phyloP scores from a whole-genome alignment of 2,329 filamentous ascomycete species.

The Volutella citrinella region DNA sequence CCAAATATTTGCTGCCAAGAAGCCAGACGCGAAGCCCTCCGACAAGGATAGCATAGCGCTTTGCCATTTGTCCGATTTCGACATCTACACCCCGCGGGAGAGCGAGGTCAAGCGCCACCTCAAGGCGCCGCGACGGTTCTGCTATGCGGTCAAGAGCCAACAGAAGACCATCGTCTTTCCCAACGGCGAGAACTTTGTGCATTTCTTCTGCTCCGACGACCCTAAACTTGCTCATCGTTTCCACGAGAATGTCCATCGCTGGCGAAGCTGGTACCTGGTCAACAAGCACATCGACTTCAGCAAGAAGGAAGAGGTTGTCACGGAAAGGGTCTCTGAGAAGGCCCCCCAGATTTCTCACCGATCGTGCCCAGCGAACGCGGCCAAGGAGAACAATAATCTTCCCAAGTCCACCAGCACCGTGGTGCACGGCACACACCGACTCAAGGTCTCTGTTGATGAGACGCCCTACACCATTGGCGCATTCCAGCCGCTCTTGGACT shows the following conservation, averaged over 20 bases:
- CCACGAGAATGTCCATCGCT: conserved; percentile 68
- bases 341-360: conserved; percentile 9
- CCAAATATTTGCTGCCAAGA: conserved; percentile 71
- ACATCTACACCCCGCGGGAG: conserved; percentile 77
- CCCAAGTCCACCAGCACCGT: conserved; percentile 35
- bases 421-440: conserved; percentile 26
- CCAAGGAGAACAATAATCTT: conserved; percentile 34
- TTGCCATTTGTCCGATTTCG: conserved; percentile 88
- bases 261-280: conserved; percentile 91
- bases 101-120: conserved; percentile 67
- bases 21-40: conserved; percentile 51
- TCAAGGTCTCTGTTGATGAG: conserved; percentile 39
- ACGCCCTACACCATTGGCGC: conserved; percentile 62
- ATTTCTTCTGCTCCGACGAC: conserved; percentile 87
- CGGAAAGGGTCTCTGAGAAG: conserved; percentile 11
- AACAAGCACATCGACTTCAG: conserved; percentile 60
- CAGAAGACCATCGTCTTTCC: conserved; percentile 83
- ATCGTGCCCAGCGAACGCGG: conserved; percentile 8
- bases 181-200: conserved; percentile 80
- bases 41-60: conserved; percentile 68
- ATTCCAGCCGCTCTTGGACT: conserved; percentile 66
- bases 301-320: conserved; percentile 20
- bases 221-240: conserved; percentile 63
- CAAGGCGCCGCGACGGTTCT: conserved; percentile 80
- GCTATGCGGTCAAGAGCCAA: conserved; percentile 88